A percentile compares a stretch with the other conserved stretches of the same genome.
phyloP scores from a whole-genome alignment of 805 yeast species.

The Zygoascus flipseniorum region DNA sequence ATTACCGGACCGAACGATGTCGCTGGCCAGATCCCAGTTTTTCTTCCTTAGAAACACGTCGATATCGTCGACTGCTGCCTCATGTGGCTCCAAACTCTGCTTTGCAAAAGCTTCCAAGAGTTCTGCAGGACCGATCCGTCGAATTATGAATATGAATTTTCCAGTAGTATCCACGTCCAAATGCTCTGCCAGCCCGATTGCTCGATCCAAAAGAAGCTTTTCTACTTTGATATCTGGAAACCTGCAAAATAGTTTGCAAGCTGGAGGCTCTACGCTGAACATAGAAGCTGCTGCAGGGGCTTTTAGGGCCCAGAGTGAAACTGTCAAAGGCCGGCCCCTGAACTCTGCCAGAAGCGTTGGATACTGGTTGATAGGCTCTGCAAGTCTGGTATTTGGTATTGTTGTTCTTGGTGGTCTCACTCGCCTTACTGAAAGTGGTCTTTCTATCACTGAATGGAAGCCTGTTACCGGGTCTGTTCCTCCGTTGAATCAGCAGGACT shows the following conservation, averaged over 20 bases:
- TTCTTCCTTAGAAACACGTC: constrained; percentile 46
- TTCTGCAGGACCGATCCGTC: not conserved
- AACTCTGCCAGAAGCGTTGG: constrained; percentile 57
- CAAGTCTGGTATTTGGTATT: constrained; percentile 86
- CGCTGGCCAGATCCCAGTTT: constrained; percentile 44
- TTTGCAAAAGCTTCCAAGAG: not conserved
- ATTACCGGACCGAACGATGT: constrained; percentile 17
- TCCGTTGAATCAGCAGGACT: constrained; percentile 68
- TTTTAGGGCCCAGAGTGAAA: not conserved
- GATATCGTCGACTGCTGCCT: constrained; percentile 13
- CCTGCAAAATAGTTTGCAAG: not conserved
- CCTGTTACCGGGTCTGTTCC: constrained; percentile 96
- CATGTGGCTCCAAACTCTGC: constrained; percentile 16
- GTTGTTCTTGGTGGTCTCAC: constrained; percentile 96
- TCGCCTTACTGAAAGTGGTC: constrained; percentile 89
- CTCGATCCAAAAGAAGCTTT: not conserved
- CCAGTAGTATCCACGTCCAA: not conserved
- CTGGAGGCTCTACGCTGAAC: not conserved
- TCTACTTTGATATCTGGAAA: not conserved
- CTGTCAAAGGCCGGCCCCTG: constrained; percentile 20
- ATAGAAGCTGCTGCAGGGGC: constrained; percentile 5
- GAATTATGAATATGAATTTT: not conserved
- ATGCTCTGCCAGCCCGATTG: not conserved
- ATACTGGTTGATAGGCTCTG: constrained; percentile 80
- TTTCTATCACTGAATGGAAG: constrained; percentile 96